phyloP scores from a whole-genome alignment of 768 basidiomycete genomes.

The Termitomyces sp. region DNA sequence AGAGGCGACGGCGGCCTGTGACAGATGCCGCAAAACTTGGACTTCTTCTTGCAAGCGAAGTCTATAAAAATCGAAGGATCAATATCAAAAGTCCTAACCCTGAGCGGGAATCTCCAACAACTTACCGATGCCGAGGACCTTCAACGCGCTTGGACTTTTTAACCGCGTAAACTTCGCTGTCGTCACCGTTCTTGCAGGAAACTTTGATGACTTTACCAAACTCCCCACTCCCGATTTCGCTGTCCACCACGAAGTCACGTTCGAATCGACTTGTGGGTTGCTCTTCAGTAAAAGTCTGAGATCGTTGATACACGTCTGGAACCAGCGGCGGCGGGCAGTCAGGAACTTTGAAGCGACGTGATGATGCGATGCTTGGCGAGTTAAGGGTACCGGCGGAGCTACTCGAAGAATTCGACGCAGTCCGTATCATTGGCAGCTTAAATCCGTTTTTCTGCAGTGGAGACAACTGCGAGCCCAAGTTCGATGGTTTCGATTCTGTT shows the following conservation, averaged over 20 bases:
- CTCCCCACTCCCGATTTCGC: constrained; percentile 85
- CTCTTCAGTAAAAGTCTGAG: constrained; percentile 42
- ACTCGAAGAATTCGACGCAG: constrained; percentile 58
- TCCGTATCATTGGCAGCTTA: constrained; percentile 39
- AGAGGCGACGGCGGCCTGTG: constrained; percentile 25
- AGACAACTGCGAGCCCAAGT: constrained; percentile 45
- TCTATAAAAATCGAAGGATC: constrained; percentile 37
- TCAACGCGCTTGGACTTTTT: constrained; percentile 94
- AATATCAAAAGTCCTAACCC: constrained; percentile 19
- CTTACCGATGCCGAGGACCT: constrained; percentile 86
- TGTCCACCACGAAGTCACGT: constrained; percentile 74
- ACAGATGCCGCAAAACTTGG: constrained; percentile 81
- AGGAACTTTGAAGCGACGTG: constrained; percentile 21
- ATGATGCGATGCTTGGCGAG: constrained; percentile 37
- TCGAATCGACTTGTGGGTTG: constrained; percentile 64
- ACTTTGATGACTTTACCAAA: constrained; percentile 93
- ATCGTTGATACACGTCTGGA: constrained; percentile 26
- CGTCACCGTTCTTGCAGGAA: constrained; percentile 55
- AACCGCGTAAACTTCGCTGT: constrained; percentile 68
- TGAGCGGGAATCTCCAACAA: constrained; percentile 14
- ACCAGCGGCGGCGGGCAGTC: constrained; percentile 14
- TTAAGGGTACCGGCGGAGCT: constrained; percentile 42
- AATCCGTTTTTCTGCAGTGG: constrained; percentile 37
- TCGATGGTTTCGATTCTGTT: constrained; percentile 38
- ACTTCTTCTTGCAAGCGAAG: constrained; percentile 92